A percentile compares a stretch with the other conserved stretches of the same genome.
Conservation (phyloP, 352 stramenopile species). For the Aphanomyces astaci region DNA sequence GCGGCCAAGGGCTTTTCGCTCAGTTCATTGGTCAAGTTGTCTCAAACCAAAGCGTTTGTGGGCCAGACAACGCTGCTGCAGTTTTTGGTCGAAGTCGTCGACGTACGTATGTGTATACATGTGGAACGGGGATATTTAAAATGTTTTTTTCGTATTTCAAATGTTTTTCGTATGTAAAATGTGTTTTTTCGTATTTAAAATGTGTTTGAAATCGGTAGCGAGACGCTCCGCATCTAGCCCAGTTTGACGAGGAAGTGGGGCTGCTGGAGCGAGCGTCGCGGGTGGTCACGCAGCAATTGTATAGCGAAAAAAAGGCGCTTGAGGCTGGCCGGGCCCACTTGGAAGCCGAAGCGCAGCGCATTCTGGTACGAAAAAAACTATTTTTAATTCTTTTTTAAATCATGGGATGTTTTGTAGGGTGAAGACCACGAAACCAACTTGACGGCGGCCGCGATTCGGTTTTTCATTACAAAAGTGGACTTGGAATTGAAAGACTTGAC, state of each 20-base stretch:
- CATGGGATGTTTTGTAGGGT: background rate
- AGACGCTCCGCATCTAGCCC: conserved; percentile 58
- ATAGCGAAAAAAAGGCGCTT: conserved; percentile 60
- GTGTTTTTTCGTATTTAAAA: too few relatives aligned
- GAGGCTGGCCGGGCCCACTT: conserved; percentile 37
- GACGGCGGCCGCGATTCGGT: conserved; percentile 28
- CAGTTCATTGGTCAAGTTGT: conserved; percentile 73
- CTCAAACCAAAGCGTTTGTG: conserved; percentile 80
- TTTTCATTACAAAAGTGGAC: conserved; percentile 59
- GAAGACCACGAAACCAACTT: conserved; percentile 17
- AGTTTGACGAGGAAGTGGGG: conserved; percentile 73
- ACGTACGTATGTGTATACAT: conserved; percentile 30
- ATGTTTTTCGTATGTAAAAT: too few relatives aligned
- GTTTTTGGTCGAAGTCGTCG: conserved; percentile 80
- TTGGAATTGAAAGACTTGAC: conserved; percentile 46
- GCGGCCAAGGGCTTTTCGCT: conserved; percentile 57
- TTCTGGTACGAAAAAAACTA: background rate
- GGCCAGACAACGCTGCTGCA: conserved; percentile 75
- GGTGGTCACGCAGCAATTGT: conserved; percentile 52
- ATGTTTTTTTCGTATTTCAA: too few relatives aligned
- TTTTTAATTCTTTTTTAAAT: background rate
- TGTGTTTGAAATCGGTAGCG: too few relatives aligned
- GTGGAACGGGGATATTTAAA: too few relatives aligned
- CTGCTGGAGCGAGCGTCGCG: conserved; percentile 67
- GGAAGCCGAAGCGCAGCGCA: conserved; percentile 29